Base-by-base conservation (phyloP, 2,329 filamentous ascomycete genomes). In the Colletotrichum graminicola region DNA sequence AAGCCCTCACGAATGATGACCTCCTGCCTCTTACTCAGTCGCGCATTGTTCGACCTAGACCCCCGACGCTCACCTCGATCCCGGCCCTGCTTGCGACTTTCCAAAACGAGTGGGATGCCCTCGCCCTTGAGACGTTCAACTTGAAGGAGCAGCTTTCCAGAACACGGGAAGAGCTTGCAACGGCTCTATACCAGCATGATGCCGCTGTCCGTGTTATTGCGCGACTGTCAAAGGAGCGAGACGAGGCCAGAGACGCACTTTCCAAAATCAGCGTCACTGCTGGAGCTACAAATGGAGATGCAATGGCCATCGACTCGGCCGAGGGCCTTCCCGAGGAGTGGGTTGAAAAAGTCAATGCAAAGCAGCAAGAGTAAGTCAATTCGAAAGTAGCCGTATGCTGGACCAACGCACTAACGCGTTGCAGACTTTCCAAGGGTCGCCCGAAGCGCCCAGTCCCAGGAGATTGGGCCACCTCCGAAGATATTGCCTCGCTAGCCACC, bases 71-170 rank as follows among this genome's bases (percentile, higher is more conserved):
- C 77, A 98, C 96, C 66, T 99, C 96, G 47, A 97, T 99, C 79
- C 96, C 96, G 29, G 94, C 96, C 23, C 89, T 99, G 67, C 92
- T 99, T 67, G 93, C 94, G 61, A 93, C 95, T 49, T 98, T 99
- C 81, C 96, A 99, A 81, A 97, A 97, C 81, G 96, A 99, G 86
- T 99, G 96, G 96, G 96, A 99, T 80, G 92, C 95, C 11, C 85
- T 98, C 55, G 94, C 95, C 16, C 86, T 98, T 45, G 96, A 99
- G 84, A 93, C 94, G 62, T 98, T 94, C 81, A 96, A 94, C 75
- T 85, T 98, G 72, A 92, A 93, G 83, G 93, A 98, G 81, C 94
- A 97, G 79, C 86, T 99, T 73, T 88, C 92, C 62, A 93, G 97
- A 80, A 97, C 95, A 52, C 88, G 95, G 75, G 95, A 98, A 83